Conservation (phyloP, 352 stramenopile species). For the Phytophthora constricta region DNA sequence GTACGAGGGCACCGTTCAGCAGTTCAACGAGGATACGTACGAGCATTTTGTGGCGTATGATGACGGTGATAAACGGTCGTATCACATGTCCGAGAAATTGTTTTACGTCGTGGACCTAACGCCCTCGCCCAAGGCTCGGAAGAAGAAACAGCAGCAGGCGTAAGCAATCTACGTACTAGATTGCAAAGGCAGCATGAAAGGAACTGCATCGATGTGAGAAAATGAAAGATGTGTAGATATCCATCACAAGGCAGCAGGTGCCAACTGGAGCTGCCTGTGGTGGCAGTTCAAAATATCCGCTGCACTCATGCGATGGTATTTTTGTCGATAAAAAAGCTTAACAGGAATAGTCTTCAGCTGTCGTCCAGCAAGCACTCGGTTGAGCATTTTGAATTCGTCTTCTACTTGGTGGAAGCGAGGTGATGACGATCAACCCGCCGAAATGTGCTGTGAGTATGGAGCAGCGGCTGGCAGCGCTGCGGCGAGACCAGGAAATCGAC, state of each 20-base stretch:
- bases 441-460: conserved; percentile 90
- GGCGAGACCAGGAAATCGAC: conserved; percentile 87
- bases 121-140: conserved; percentile 37
- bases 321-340: too few relatives aligned
- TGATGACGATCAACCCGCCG: conserved; percentile 76
- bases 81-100: conserved; percentile 90
- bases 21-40: conserved; percentile 82
- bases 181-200: too few relatives aligned
- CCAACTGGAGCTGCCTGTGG: too few relatives aligned
- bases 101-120: conserved; percentile 78
- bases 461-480: conserved; percentile 76
- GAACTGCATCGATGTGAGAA: not conserved
- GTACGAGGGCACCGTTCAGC: conserved; percentile 82
- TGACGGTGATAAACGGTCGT: conserved; percentile 87
- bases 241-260: too few relatives aligned
- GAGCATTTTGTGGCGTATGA: conserved; percentile 88
- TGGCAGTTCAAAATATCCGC: too few relatives aligned
- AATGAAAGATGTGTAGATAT: not conserved
- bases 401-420: too few relatives aligned
- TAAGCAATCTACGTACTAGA: conserved; percentile 11
- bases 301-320: too few relatives aligned
- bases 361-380: too few relatives aligned
- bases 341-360: too few relatives aligned
- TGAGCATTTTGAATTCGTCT: too few relatives aligned
- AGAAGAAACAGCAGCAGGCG: conserved; percentile 34